phyloP scores from a whole-genome alignment of 1,139 yeast species.

The Schizosaccharomyces versatilis region DNA sequence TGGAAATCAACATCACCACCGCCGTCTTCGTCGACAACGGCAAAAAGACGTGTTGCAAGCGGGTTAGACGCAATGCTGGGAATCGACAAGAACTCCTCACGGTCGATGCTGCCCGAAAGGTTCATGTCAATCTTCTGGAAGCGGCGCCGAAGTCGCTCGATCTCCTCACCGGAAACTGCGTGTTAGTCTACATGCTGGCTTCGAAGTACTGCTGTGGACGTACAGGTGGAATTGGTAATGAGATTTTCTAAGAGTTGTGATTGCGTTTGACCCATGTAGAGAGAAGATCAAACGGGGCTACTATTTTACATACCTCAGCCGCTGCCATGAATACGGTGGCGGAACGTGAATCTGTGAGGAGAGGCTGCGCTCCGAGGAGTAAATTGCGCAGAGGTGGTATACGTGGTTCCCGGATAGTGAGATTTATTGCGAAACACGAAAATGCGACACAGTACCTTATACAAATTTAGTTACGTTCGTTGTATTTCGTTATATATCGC shows the following conservation, averaged over 20 bases:
- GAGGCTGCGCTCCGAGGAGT: too few relatives aligned
- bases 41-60: conserved; percentile 69
- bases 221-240: conserved; percentile 6
- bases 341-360: too few relatives aligned
- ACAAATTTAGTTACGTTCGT: too few relatives aligned
- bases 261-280: conserved; percentile 7
- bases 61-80: conserved; percentile 89
- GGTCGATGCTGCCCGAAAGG: conserved; percentile 78
- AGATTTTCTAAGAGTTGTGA: conserved; percentile 7
- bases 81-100: conserved; percentile 68
- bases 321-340: too few relatives aligned
- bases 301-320: too few relatives aligned
- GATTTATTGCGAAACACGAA: too few relatives aligned
- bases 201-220: not conserved
- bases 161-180: conserved; percentile 60
- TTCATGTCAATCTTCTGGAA: conserved; percentile 91
- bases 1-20: conserved; percentile 89
- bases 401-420: too few relatives aligned
- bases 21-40: conserved; percentile 81
- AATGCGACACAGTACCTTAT: too few relatives aligned
- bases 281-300: not conserved
- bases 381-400: too few relatives aligned
- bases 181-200: not conserved
- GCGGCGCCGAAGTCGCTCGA: conserved; percentile 71
- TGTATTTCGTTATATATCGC: too few relatives aligned